Evolutionary conservation across 306 rosid species (phyloP), one percentile per base, ranked within the genome.

Genomic region (Vigna unguiculata): DNA sequence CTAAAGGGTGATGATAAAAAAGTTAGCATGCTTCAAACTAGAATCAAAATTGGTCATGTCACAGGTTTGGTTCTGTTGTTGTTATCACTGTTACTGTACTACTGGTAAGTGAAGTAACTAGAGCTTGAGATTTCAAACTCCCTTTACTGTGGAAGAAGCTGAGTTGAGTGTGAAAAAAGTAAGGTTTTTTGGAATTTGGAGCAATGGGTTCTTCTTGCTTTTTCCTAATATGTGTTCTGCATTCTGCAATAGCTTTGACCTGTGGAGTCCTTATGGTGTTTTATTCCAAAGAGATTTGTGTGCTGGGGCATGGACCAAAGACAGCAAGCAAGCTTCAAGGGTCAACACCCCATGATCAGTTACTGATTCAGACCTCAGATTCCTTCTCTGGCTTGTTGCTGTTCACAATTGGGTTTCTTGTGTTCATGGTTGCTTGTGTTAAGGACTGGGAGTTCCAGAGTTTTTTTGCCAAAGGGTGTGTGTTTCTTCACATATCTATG

Each of bases 401-500:
- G 51, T 88, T 95, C 80, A 66, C 87, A 15, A 70, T 95, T 25
- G 99, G 99, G 8, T 86, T 82, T 58, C 70, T 95, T 51, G 74
- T 95, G 21, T 91, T 91, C 85, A 95, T 91, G 99, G 89, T 89
- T 66, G 83, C 97, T 34, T 89, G 88, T 79, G 97, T 88, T 7
- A 91, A 88, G 85, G 99, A 95, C 76, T 72, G 82, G 59, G 90
- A 92, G 69, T 95, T 95, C 41, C 99, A 95, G 55, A 87, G 89
- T 62, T 95, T 90, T 86, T 95, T 95, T 82, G 93, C 99, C 8
- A 92, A 87, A 87, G 97, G 96, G 13, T 89, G 99, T 80, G 85
- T 85, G 12, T 51, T 89, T 70, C 92, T 95, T 86, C 99, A 95
- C 84, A 58, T 92, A 25, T 88, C 91, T 13, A 87, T 90, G 99